Evolutionary conservation across 2,329 filamentous ascomycete genomes (phyloP).

Genomic region (Alternaria hordeiaustralica): DNA sequence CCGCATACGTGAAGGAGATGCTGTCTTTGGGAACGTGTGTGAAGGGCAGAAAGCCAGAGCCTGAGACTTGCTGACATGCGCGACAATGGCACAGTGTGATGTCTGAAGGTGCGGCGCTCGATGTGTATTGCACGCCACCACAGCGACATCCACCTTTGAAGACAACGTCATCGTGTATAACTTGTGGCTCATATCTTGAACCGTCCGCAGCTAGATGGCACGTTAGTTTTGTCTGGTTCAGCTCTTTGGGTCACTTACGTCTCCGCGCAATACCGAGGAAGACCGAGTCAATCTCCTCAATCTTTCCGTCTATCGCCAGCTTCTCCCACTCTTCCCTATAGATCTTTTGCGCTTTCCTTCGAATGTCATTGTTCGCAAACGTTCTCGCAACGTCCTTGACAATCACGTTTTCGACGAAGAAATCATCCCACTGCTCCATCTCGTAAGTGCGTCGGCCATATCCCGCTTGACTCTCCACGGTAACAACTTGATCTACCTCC

Average conservation of each 20-base stretch:
- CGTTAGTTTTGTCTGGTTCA: constrained; percentile 7
- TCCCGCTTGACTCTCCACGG: constrained; percentile 44
- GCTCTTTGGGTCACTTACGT: constrained; percentile 24
- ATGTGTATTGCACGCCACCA: constrained; percentile 51
- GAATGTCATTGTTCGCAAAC: constrained; percentile 40
- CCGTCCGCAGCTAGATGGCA: constrained; percentile 30
- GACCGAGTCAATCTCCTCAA: constrained; percentile 49
- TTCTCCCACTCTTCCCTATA: constrained; percentile 50
- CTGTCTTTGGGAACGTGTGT: constrained; percentile 43
- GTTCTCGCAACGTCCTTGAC: constrained; percentile 30
- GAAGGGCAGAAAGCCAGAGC: constrained; percentile 55
- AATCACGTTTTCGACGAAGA: constrained; percentile 46
- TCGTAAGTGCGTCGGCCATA: constrained; percentile 38
- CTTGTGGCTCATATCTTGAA: constrained; percentile 24
- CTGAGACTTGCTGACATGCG: constrained; percentile 58
- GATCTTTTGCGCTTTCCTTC: constrained; percentile 40
- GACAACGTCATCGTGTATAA: constrained; percentile 16
- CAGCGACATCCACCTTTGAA: constrained; percentile 56
- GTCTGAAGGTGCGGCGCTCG: constrained; percentile 42
- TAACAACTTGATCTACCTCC: constrained; percentile 37
- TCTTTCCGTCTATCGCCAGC: constrained; percentile 45
- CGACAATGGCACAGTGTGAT: constrained; percentile 56
- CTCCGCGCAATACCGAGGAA: constrained; percentile 47
- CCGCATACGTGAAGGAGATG: constrained; percentile 43
- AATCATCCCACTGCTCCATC: constrained; percentile 40